Conservation (phyloP, 176 grass and related monocot species). For the Paspalum notatum region DNA sequence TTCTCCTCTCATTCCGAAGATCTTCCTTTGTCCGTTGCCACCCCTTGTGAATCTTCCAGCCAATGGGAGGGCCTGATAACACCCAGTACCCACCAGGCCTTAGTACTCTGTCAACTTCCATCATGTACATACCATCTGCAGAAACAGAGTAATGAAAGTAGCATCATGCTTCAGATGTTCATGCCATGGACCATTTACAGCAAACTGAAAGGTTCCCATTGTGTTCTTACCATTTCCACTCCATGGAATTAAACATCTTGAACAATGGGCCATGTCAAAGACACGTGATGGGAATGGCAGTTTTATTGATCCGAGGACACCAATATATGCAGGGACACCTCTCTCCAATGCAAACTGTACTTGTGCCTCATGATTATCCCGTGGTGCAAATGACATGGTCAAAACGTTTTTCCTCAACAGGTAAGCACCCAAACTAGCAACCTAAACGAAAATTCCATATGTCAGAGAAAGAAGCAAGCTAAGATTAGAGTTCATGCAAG, state of each 20-base stretch:
- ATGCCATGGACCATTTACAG: slow-evolving; percentile 3
- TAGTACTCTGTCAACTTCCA: slow-evolving; percentile 89
- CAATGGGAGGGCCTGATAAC: slow-evolving; percentile 85
- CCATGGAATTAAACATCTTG: slow-evolving; percentile 86
- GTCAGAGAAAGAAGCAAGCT: slow-evolving; percentile 5
- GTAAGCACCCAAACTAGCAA: slow-evolving; percentile 91
- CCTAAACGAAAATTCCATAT: slow-evolving; percentile 60
- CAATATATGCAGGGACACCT: slow-evolving; percentile 89
- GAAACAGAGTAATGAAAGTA: slow-evolving; percentile 24
- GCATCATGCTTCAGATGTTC: slow-evolving; percentile 21
- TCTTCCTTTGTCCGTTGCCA: slow-evolving; percentile 76
- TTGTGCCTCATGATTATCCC: slow-evolving; percentile 79
- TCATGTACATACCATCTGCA: slow-evolving; percentile 94
- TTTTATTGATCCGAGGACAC: slow-evolving; percentile 74
- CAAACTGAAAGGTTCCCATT: slow-evolving; percentile 19
- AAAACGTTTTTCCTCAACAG: slow-evolving; percentile 75
- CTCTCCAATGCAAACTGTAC: slow-evolving; percentile 93
- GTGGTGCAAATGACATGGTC: slow-evolving; percentile 89
- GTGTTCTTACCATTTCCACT: slow-evolving; percentile 58
- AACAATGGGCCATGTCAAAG: slow-evolving; percentile 96
- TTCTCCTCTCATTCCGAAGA: slow-evolving; percentile 63
- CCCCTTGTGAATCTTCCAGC: slow-evolving; percentile 71
- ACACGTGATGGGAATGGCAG: slow-evolving; percentile 68
- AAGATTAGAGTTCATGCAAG: slow-evolving; percentile 8
- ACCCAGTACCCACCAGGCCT: slow-evolving; percentile 91